These are phyloP conservation scores for Cicer chorassanicum DNA, from an alignment of 306 rosid genomes.

Conservation along the genomic window DNA sequence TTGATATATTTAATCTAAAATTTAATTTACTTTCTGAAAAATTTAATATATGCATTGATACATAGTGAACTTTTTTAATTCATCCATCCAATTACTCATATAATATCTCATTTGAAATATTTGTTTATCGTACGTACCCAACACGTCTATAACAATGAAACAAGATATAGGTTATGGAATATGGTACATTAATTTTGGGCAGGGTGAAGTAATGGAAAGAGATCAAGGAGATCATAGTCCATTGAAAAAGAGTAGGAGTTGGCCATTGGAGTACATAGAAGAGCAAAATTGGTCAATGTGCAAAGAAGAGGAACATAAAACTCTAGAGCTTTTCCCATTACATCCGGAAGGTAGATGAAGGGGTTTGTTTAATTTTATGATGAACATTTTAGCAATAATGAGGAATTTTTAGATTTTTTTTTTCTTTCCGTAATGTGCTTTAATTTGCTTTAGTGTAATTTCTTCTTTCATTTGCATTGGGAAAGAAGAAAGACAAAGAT, in stretches of 20 bases:
- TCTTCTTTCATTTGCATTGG: conserved; percentile 58
- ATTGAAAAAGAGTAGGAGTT: conserved; percentile 76
- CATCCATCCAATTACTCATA: too few relatives aligned
- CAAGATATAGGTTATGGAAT: background rate
- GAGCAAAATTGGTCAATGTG: conserved; percentile 49
- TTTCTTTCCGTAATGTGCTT: conserved; percentile 36
- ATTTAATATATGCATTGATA: too few relatives aligned
- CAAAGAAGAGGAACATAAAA: conserved; percentile 68
- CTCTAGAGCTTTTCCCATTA: conserved; percentile 94
- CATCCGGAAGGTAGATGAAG: conserved; percentile 85
- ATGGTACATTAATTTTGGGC: background rate
- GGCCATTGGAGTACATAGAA: conserved; percentile 75
- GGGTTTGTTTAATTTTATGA: conserved; percentile 38
- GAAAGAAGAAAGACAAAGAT: conserved; percentile 66
- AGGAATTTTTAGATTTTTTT: background rate
- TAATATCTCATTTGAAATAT: too few relatives aligned
- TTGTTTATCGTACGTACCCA: too few relatives aligned
- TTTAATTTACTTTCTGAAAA: too few relatives aligned
- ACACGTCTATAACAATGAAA: too few relatives aligned
- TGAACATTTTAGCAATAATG: conserved; percentile 18
- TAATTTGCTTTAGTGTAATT: conserved; percentile 50
- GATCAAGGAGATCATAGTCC: conserved; percentile 71
- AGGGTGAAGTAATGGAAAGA: conserved; percentile 57
- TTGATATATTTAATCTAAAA: too few relatives aligned
- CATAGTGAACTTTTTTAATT: too few relatives aligned